Evolutionary conservation across 306 rosid species (phyloP), one percentile per base, ranked within the genome.

Genomic region (Quercus alba): DNA sequence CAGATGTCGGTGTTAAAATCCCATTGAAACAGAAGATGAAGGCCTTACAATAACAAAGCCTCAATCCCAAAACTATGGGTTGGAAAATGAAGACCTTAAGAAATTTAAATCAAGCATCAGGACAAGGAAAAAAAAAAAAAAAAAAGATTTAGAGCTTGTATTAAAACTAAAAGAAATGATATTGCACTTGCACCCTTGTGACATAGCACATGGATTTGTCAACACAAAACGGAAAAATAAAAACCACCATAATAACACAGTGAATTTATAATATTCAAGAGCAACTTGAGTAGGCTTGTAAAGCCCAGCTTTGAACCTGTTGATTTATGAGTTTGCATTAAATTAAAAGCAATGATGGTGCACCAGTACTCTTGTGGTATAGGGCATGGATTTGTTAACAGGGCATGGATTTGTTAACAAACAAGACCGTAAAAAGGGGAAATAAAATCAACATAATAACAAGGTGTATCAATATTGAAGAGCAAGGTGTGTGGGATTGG

Each of bases 1-100:
- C 85, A 88, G 91, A 85, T 81, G 74, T 75, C 70, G 51, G 88
- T 71, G 84, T 73, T 75, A 85, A 85, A 77, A 75, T 79, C 70
- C 64, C 54, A 62, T 61, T 30, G 20, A 81, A 54, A 54, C 4
- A 9, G 33, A 35, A 75, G 44, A 41, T 18, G 20, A 3, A 44
- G 46, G 46, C 6, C 21, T 33, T 10, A 31, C 54, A 49, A 11
- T 13, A 49, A 49, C 17, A 49, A 49, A 49, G 54, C 54, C 54
- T 10, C 15, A 3, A 13, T 49, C 54, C 14, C 54, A 49, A 49
- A 49, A 49, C 4, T 49, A 3, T 49, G 54, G 54, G 54, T 49
- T 49, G 54, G 54, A 49, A 49, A 13, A 12, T 18, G 20, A 3
- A 44, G 46, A 7, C 6, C 18, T 52, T 10, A 21, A 38, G 4